phyloP scores from a whole-genome alignment of 2,329 filamentous ascomycete species.

The Aspergillus sp. region DNA sequence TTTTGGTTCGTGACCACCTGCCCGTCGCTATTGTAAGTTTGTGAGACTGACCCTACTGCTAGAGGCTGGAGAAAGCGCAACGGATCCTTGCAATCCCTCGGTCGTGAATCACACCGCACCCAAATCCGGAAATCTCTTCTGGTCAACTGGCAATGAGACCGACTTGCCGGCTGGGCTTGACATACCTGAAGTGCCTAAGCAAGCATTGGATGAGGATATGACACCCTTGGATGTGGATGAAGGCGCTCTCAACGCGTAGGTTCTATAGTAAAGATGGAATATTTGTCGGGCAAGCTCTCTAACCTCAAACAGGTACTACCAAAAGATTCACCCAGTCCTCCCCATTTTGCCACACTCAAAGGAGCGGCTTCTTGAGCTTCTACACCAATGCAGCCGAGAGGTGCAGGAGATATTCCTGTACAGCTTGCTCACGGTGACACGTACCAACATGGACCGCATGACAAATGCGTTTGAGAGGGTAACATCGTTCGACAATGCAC shows the following conservation, averaged over 20 bases:
- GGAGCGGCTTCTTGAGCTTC: conserved; percentile 39
- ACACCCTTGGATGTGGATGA: conserved; percentile 41
- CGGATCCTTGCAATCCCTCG: conserved; percentile 36
- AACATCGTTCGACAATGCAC: conserved; percentile 42
- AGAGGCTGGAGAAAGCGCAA: conserved; percentile 32
- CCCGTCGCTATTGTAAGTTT: background rate
- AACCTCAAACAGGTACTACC: conserved; percentile 39
- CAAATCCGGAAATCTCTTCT: conserved; percentile 43
- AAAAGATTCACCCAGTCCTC: conserved; percentile 43
- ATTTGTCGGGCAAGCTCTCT: conserved; percentile 13
- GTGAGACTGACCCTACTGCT: conserved; percentile 15
- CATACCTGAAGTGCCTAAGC: conserved; percentile 34
- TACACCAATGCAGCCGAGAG: conserved; percentile 43
- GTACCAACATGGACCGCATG: conserved; percentile 39
- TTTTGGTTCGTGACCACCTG: conserved; percentile 30
- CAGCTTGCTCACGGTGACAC: conserved; percentile 43
- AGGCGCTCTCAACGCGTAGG: conserved; percentile 43
- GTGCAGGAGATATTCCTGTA: conserved; percentile 46
- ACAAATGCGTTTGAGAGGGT: conserved; percentile 37
- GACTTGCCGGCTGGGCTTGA: conserved; percentile 37
- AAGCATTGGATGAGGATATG: conserved; percentile 38
- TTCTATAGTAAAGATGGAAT: background rate
- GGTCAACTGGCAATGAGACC: conserved; percentile 37
- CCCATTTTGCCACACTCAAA: conserved; percentile 46
- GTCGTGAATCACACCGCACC: conserved; percentile 40